A percentile compares a stretch with the other conserved stretches of the same genome.
phyloP scores from a whole-genome alignment of 768 basidiomycete species.

The Lactarius vividus region DNA sequence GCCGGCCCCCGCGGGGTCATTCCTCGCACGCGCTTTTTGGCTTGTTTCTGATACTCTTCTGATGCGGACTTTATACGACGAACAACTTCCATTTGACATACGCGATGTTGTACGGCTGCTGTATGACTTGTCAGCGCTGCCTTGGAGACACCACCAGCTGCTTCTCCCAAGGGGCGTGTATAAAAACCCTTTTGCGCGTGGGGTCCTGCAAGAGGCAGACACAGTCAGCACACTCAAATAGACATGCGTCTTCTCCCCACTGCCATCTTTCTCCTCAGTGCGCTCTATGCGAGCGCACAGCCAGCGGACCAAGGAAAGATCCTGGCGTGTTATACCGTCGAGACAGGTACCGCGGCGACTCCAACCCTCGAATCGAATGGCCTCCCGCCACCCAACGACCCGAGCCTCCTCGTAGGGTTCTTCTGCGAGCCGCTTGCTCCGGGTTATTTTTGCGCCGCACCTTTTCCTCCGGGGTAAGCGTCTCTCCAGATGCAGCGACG shows the following conservation, averaged over 20 bases:
- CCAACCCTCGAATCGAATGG: not conserved
- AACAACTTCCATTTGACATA: not conserved
- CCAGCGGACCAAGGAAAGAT: not conserved
- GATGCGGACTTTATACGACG: not conserved
- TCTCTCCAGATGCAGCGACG: not conserved
- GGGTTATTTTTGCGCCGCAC: not conserved
- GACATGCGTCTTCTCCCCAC: not conserved
- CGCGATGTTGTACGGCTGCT: not conserved
- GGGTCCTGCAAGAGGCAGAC: not conserved
- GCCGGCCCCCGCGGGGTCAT: not conserved
- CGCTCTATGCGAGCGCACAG: not conserved
- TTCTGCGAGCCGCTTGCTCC: not conserved
- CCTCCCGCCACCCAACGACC: not conserved
- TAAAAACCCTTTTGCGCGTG: not conserved
- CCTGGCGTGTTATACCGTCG: not conserved
- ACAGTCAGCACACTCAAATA: too few species aligned
- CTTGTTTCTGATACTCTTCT: not conserved
- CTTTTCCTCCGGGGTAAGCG: not conserved
- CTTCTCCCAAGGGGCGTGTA: not conserved
- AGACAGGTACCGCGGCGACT: not conserved
- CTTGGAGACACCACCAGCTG: not conserved
- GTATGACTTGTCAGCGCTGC: not conserved
- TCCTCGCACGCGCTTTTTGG: not conserved
- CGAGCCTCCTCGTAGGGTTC: not conserved
- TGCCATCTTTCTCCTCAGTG: not conserved